Base-by-base conservation (phyloP, 495 filamentous ascomycete genomes). In the Penicillium odoratum region DNA sequence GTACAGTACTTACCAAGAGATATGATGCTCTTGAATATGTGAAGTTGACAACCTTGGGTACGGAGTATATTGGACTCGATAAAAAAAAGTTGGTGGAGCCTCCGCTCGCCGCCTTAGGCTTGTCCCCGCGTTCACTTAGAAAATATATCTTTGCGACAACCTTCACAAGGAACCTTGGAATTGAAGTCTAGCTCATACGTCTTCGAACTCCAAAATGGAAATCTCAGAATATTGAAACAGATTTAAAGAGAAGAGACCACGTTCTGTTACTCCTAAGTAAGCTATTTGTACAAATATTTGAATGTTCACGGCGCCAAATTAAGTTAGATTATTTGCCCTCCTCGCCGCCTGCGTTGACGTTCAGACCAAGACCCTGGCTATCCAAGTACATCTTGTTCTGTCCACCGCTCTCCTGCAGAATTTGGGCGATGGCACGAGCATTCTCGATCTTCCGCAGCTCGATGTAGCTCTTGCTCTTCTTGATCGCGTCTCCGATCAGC, bases 391-490 rank as follows among this genome's bases (percentile, higher is more conserved):
- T 78, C 81, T 95, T 96, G 80, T 98, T 98, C 81, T 83, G 85
- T 71, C 91, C 90, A 52, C 91, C 91, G 53, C 81, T 83, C 71
- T 93, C 90, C 70, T 96, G 89, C 57, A 98, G 62, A 42, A 95
- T 86, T 51, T 75, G 70, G 3, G 94, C 95, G 70, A 98, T 95
- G 18, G 85, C 83, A 64, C 90, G 83, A 0, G 94, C 94, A 66
- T 97, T 98, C 81, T 98, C 94, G 68, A 98, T 95, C 81, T 92
- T 91, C 72, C 93, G 88, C 66, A 98, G 83, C 75, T 98, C 94
- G 56, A 98, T 89, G 72, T 98, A 98, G 57, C 89, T 89, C 75
- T 92, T 88, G 74, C 84, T 93, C 86, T 98, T 98, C 87, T 98
- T 98, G 85, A 98, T 97, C 34, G 94, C 94, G 43, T 98, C 94